A percentile compares a stretch with the other conserved stretches of the same genome.
Evolutionary conservation across 768 basidiomycete species (phyloP).

Genomic region (Terana coerulea): DNA sequence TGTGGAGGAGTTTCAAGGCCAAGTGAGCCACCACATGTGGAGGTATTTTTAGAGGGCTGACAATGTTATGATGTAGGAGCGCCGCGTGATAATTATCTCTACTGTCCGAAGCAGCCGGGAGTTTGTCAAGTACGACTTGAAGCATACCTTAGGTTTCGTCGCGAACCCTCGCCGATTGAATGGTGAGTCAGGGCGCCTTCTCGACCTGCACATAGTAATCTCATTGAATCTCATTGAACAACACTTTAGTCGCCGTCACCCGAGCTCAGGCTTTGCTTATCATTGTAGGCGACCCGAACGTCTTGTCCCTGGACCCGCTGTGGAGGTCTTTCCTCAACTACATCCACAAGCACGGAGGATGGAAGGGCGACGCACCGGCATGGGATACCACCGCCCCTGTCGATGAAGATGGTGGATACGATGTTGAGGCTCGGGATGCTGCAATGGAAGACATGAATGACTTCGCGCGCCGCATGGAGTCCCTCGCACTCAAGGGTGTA

Average conservation of each 20-base stretch:
- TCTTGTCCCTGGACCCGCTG: constrained; percentile 53
- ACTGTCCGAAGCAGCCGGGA: constrained; percentile 35
- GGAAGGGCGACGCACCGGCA: constrained; percentile 38
- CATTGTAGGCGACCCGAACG: constrained; percentile 55
- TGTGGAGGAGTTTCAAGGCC: constrained; percentile 66
- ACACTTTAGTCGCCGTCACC: constrained; percentile 53
- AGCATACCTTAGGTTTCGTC: constrained; percentile 26
- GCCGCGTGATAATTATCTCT: constrained; percentile 36
- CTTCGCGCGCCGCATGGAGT: constrained; percentile 29
- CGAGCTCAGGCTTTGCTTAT: constrained; percentile 63
- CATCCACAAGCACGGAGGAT: constrained; percentile 45
- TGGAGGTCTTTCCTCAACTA: constrained; percentile 63
- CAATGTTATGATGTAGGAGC: constrained; percentile 28
- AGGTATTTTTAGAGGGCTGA: not conserved
- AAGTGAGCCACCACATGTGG: constrained; percentile 29
- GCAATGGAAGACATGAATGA: constrained; percentile 33
- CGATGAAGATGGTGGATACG: constrained; percentile 38
- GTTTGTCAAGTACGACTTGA: constrained; percentile 24
- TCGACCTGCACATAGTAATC: not conserved
- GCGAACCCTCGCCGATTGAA: constrained; percentile 35
- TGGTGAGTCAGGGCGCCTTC: constrained; percentile 33
- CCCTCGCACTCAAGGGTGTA: constrained; percentile 13
- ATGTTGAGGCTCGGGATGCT: constrained; percentile 20
- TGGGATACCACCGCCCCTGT: constrained; percentile 36
- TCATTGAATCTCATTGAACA: not conserved